phyloP scores from a whole-genome alignment of 2,329 filamentous ascomycete species.

The Ophiocordyceps camponoti-rufipedis region DNA sequence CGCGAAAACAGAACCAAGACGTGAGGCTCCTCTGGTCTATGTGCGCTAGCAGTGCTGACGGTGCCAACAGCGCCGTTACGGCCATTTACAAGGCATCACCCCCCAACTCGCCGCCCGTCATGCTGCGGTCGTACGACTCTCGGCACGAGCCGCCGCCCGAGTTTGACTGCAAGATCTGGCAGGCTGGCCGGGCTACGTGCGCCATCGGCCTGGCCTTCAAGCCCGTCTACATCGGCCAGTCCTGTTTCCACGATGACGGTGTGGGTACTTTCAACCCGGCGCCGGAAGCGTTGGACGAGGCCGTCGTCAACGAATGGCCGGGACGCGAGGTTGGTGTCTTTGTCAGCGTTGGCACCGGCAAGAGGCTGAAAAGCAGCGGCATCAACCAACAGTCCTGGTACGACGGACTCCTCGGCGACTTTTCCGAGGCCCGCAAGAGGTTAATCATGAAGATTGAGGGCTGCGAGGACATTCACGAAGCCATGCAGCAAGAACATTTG shows the following conservation, averaged over 20 bases:
- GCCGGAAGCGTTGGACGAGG: constrained; percentile 74
- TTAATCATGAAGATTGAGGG: constrained; percentile 88
- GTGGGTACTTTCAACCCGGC: constrained; percentile 82
- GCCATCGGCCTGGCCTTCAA: constrained; percentile 91
- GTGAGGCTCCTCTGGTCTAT: constrained; percentile 28
- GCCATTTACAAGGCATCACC: constrained; percentile 75
- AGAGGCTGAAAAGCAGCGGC: constrained; percentile 47
- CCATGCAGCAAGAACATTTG: constrained; percentile 67
- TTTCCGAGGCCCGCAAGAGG: constrained; percentile 70
- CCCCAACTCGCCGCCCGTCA: constrained; percentile 45
- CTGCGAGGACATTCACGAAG: constrained; percentile 77
- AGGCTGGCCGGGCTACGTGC: constrained; percentile 85
- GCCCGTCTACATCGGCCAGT: constrained; percentile 83
- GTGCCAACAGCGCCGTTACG: constrained; percentile 55
- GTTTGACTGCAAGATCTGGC: constrained; percentile 90
- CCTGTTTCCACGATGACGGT: constrained; percentile 85
- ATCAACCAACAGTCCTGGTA: constrained; percentile 72
- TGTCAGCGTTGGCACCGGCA: constrained; percentile 85
- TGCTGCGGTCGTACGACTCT: constrained; percentile 90
- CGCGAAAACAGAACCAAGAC: constrained; percentile 78
- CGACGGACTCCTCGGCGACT: constrained; percentile 82
- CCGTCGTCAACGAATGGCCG: constrained; percentile 84
- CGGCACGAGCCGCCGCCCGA: constrained; percentile 79
- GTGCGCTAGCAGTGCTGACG: background rate
- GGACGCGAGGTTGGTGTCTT: constrained; percentile 85